Percentiles rank a stretch among this genome's conserved stretches.
Evolutionary conservation across 352 stramenopile genomes (phyloP).

Genomic region (Vaucheria bursata): DNA sequence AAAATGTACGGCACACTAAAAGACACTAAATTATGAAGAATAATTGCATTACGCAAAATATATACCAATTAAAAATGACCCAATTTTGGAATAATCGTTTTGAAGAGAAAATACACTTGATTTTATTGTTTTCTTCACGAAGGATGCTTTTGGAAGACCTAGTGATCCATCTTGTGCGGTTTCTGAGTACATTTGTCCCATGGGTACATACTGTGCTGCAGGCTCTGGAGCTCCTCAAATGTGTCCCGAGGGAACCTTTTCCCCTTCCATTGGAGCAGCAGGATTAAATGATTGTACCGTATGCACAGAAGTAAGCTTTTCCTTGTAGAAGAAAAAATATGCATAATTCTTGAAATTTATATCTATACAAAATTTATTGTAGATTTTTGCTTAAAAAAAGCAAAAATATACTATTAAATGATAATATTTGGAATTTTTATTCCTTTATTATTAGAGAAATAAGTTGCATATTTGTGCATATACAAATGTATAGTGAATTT

Average conservation of each 20-base stretch:
- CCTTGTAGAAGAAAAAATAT: background rate
- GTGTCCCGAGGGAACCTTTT: background rate
- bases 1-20: background rate
- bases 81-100: background rate
- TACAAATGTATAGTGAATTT: background rate
- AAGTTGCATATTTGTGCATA: background rate
- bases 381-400: background rate
- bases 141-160: background rate
- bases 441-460: background rate
- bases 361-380: background rate
- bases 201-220: slow-evolving; percentile 14
- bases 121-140: no score
- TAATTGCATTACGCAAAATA: background rate
- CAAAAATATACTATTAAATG: background rate
- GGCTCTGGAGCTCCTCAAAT: background rate
- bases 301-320: background rate
- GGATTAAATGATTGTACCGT: background rate
- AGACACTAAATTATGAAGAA: background rate
- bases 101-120: no score
- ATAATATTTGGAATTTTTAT: background rate
- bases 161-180: background rate
- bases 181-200: slow-evolving; percentile 24
- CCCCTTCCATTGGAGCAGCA: background rate
- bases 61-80: background rate
- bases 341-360: background rate